Evolutionary conservation across 2,329 filamentous ascomycete species (phyloP).

Genomic region (Ascochyta clinopodiicola): DNA sequence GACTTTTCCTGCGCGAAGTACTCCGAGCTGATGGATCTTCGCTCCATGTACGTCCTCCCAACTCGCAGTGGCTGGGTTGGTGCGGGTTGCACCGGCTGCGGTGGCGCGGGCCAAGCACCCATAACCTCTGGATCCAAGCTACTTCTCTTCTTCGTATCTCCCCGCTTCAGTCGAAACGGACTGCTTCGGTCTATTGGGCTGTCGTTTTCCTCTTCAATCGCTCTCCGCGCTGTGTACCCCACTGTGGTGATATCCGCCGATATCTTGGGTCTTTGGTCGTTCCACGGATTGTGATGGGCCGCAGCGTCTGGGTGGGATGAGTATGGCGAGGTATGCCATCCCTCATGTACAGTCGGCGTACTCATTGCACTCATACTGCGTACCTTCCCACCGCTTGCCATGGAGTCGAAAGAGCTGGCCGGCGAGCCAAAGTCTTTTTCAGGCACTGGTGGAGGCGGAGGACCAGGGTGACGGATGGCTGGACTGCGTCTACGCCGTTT

Average conservation of each 20-base stretch:
- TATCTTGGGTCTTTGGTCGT: neutral
- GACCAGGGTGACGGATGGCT: constrained; percentile 2
- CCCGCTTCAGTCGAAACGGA: constrained; percentile 40
- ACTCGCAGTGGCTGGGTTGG: neutral
- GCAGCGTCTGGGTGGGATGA: neutral
- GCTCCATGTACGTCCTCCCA: constrained; percentile 10
- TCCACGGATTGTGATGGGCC: constrained; percentile 10
- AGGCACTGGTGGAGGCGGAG: constrained; percentile 14
- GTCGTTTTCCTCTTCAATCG: constrained; percentile 16
- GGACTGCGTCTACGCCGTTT: constrained; percentile 8
- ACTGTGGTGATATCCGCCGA: constrained; percentile 6
- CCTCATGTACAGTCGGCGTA: constrained; percentile 8
- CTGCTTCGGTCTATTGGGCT: constrained; percentile 39
- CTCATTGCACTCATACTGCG: constrained; percentile 29
- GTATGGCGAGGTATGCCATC: constrained; percentile 1
- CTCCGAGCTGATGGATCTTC: constrained; percentile 11
- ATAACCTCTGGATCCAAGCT: constrained; percentile 26
- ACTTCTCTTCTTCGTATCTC: constrained; percentile 27
- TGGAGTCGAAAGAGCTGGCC: constrained; percentile 17
- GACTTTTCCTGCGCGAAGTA: constrained; percentile 13
- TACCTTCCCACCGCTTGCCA: constrained; percentile 23
- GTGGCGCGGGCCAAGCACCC: constrained; percentile 28
- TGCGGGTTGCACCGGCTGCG: constrained; percentile 11
- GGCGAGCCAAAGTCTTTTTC: constrained; percentile 22
- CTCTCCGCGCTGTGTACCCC: neutral